A percentile compares a stretch with the other conserved stretches of the same genome.
These are phyloP conservation scores for Venturia carpophila DNA, from an alignment of 2,329 filamentous ascomycete species.

Conservation along the genomic window DNA sequence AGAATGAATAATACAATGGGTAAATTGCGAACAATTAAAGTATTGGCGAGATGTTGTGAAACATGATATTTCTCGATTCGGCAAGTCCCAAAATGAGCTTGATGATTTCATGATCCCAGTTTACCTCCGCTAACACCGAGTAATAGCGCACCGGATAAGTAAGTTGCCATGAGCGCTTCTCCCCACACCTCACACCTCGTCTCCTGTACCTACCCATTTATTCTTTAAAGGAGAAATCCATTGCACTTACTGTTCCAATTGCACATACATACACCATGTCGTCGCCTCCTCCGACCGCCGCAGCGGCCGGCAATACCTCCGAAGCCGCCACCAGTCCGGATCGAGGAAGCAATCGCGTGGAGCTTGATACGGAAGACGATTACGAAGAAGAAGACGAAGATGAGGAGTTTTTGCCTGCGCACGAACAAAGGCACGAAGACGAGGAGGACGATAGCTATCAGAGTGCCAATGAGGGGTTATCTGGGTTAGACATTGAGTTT, in stretches of 20 bases:
- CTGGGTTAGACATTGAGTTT: conserved; percentile 14
- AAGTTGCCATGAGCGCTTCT: not conserved
- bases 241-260: not conserved
- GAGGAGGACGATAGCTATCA: conserved; percentile 14
- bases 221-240: not conserved
- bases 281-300: not conserved
- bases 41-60: not conserved
- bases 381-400: conserved; percentile 17
- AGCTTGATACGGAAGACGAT: conserved; percentile 1
- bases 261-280: not conserved
- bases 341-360: not conserved
- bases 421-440: conserved; percentile 5
- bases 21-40: not conserved
- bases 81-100: not conserved
- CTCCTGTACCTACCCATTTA: not conserved
- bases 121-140: not conserved
- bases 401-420: conserved; percentile 14
- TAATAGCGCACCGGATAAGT: not conserved
- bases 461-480: conserved; percentile 9
- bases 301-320: not conserved
- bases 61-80: not conserved
- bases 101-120: not conserved
- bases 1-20: too few species aligned
- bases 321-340: not conserved
- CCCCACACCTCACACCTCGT: not conserved